A percentile compares a stretch with the other conserved stretches of the same genome.
Conservation (phyloP, 108 stramenopile species). For the Cyclotella atomus region DNA sequence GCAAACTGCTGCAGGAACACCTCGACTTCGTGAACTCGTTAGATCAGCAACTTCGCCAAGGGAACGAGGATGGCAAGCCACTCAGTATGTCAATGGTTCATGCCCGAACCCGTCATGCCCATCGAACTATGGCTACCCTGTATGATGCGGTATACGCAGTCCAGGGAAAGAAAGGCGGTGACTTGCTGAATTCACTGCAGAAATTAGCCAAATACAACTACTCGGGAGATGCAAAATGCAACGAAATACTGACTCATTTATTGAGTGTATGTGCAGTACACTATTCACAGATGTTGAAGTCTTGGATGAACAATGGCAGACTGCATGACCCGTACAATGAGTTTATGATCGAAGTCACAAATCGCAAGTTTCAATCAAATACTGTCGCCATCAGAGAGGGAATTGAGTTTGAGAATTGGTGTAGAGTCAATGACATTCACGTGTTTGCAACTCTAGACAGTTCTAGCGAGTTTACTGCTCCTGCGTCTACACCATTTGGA, state of each 20-base stretch:
- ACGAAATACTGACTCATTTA: slow-evolving; percentile 60
- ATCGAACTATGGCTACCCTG: slow-evolving; percentile 80
- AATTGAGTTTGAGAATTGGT: slow-evolving; percentile 65
- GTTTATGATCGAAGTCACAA: slow-evolving; percentile 83
- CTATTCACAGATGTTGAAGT: slow-evolving; percentile 83
- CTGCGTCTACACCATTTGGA: slow-evolving; percentile 17
- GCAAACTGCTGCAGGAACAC: slow-evolving; percentile 78
- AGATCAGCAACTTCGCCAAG: slow-evolving; percentile 59
- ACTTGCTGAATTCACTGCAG: slow-evolving; percentile 73
- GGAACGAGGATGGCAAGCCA: slow-evolving; percentile 6
- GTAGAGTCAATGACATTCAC: slow-evolving; percentile 58
- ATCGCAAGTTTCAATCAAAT: slow-evolving; percentile 24
- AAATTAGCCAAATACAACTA: slow-evolving; percentile 44
- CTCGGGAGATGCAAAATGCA: slow-evolving; percentile 71
- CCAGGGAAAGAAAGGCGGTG: slow-evolving; percentile 74
- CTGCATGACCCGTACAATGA: slow-evolving; percentile 89
- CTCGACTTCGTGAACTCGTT: slow-evolving; percentile 72
- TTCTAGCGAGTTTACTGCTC: slow-evolving; percentile 16
- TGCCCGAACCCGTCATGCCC: slow-evolving; percentile 71
- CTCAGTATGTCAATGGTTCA: slow-evolving; percentile 81
- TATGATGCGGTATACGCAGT: slow-evolving; percentile 57
- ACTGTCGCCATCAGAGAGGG: slow-evolving; percentile 18
- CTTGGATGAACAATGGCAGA: slow-evolving; percentile 83
- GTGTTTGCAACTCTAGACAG: slow-evolving; percentile 39
- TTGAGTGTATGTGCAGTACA: slow-evolving; percentile 75